These are phyloP conservation scores for Laburnicola sp. DNA, from an alignment of 2,329 filamentous ascomycete genomes.

Conservation along the genomic window DNA sequence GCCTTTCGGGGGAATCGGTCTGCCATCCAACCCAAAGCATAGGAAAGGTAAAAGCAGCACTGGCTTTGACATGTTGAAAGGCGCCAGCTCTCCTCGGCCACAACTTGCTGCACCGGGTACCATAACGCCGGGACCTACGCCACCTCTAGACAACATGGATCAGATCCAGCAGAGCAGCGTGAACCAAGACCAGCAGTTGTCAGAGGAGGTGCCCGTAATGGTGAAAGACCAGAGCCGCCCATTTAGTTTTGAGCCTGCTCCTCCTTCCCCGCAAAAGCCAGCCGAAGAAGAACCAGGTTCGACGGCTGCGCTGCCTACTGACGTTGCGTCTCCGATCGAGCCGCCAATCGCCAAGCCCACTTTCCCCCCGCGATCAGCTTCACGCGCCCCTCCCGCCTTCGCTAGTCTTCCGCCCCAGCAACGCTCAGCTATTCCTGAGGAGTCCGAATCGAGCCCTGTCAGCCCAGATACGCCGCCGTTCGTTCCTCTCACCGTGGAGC, in stretches of 20 bases:
- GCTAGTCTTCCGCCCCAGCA: conserved; percentile 9
- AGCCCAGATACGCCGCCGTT: conserved; percentile 15
- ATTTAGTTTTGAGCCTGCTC: conserved; percentile 33
- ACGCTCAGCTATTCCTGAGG: conserved; percentile 2
- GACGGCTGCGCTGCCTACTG: conserved; percentile 1
- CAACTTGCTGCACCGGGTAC: conserved; percentile 20
- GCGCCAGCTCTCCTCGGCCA: conserved; percentile 20
- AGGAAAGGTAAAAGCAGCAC: conserved; percentile 44
- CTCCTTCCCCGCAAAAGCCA: conserved; percentile 8
- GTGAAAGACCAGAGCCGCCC: conserved; percentile 22
- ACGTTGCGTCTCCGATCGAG: neutral
- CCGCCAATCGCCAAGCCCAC: neutral
- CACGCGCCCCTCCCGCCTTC: conserved; percentile 8
- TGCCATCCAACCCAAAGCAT: conserved; percentile 39
- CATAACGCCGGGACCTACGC: conserved; percentile 37
- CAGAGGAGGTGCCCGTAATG: conserved; percentile 24
- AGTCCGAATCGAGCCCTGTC: neutral
- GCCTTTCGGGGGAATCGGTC: conserved; percentile 27
- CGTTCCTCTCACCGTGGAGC: conserved; percentile 25
- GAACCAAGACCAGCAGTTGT: neutral
- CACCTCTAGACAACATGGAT: conserved; percentile 29
- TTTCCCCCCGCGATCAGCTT: conserved; percentile 13
- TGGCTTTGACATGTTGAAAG: conserved; percentile 43
- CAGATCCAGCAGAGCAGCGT: conserved; percentile 13
- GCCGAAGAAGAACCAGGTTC: conserved; percentile 7